A percentile compares a stretch with the other conserved stretches of the same genome.
Conservation (phyloP, 257 asterid genomes). For the Oldenlandia corymbosa region DNA sequence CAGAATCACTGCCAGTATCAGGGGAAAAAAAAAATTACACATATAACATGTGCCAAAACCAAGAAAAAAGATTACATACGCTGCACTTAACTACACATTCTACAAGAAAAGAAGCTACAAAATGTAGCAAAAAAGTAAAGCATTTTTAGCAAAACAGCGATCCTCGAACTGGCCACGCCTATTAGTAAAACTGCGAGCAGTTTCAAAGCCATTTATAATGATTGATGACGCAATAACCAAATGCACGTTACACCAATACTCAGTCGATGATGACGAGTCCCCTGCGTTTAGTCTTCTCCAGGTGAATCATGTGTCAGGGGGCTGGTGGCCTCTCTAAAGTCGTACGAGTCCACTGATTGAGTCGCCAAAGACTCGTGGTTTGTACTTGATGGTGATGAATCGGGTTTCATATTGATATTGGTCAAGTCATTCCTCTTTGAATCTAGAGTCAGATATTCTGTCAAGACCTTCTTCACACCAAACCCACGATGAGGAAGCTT, state of each 20-base stretch:
- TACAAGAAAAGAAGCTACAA: no score
- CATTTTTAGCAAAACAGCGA: no score
- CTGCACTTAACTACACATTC: background rate
- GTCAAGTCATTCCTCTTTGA: slow-evolving; percentile 38
- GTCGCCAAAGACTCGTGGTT: slow-evolving; percentile 37
- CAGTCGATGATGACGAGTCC: no score
- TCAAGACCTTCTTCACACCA: slow-evolving; percentile 60
- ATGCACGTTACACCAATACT: no score
- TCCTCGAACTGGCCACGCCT: background rate
- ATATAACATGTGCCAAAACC: background rate
- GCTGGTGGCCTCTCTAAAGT: slow-evolving; percentile 25
- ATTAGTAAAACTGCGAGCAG: background rate
- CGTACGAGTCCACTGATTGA: slow-evolving; percentile 37
- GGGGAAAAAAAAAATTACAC: background rate
- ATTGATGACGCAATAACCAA: background rate
- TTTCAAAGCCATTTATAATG: background rate
- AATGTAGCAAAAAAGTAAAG: no score
- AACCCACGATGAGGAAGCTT: slow-evolving; percentile 38
- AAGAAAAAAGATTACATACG: background rate
- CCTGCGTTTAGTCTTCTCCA: slow-evolving; percentile 27
- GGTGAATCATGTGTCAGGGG: slow-evolving; percentile 21
- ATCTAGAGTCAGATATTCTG: slow-evolving; percentile 57
- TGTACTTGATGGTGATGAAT: slow-evolving; percentile 32
- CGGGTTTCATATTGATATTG: slow-evolving; percentile 27
- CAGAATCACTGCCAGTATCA: background rate